Conservation (phyloP, 768 basidiomycete genomes). For the Boletus rubescentipes region DNA sequence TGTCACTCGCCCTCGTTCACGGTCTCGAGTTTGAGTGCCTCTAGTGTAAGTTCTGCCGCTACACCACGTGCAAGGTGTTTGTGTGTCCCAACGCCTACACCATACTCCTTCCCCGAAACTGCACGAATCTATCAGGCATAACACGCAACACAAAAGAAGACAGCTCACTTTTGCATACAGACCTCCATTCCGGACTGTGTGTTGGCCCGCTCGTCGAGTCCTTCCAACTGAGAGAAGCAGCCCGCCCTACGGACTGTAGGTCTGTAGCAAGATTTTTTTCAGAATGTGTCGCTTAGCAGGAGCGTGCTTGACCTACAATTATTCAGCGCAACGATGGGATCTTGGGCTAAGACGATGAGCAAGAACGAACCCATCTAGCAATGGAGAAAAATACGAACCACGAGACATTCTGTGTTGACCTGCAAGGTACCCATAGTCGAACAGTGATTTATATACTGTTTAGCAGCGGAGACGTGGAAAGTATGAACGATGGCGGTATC, state of each 20-base stretch:
- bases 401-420: conserved; percentile 22
- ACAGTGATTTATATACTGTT: conserved; percentile 28
- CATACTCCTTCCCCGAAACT: conserved; percentile 55
- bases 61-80: conserved; percentile 53
- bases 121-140: conserved; percentile 13
- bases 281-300: neutral
- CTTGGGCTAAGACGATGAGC: conserved; percentile 26
- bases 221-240: conserved; percentile 53
- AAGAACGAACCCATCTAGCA: neutral
- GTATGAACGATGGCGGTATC: conserved; percentile 27
- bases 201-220: conserved; percentile 45
- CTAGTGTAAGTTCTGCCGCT: conserved; percentile 36
- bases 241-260: conserved; percentile 47
- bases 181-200: conserved; percentile 53
- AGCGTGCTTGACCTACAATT: conserved; percentile 35
- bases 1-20: conserved; percentile 17
- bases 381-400: conserved; percentile 9
- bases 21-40: conserved; percentile 31
- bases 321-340: conserved; percentile 37
- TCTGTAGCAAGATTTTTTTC: conserved; percentile 36
- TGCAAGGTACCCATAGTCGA: conserved; percentile 17
- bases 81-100: conserved; percentile 47
- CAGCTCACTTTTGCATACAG: conserved; percentile 55
- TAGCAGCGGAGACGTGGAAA: conserved; percentile 18
- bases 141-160: conserved; percentile 5